These are phyloP conservation scores for Quercus dentata DNA, from an alignment of 306 rosid species.

Conservation along the genomic window DNA sequence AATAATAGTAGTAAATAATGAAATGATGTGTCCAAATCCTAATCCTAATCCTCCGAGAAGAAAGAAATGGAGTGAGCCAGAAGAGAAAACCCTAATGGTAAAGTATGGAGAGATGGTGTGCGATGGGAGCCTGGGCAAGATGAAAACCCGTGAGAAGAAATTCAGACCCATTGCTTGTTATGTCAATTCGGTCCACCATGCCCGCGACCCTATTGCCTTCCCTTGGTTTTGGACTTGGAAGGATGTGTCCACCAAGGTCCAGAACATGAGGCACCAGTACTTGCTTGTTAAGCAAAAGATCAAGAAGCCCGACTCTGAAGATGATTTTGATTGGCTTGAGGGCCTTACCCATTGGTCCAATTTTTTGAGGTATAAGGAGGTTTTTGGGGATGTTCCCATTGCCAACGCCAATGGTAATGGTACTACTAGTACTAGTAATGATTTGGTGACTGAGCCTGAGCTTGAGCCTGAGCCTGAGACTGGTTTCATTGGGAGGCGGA, in stretches of 20 bases:
- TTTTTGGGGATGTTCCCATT: constrained; percentile 77
- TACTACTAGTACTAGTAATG: constrained; percentile 34
- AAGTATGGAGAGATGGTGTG: constrained; percentile 82
- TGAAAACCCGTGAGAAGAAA: constrained; percentile 93
- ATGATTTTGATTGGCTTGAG: constrained; percentile 86
- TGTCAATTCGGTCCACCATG: constrained; percentile 77
- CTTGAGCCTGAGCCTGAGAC: background rate
- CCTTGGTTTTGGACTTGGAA: constrained; percentile 99
- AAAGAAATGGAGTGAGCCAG: constrained; percentile 98
- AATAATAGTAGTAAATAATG: background rate
- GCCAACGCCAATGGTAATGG: constrained; percentile 8
- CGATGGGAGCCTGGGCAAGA: constrained; percentile 76
- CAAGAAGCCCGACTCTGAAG: constrained; percentile 61
- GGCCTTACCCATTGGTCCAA: constrained; percentile 91
- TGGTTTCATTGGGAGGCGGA: constrained; percentile 51
- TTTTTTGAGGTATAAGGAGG: constrained; percentile 89
- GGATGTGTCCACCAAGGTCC: constrained; percentile 95
- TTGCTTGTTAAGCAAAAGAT: constrained; percentile 93
- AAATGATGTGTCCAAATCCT: constrained; percentile 36
- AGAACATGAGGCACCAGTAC: constrained; percentile 98
- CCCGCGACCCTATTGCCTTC: constrained; percentile 59
- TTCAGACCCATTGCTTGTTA: constrained; percentile 83
- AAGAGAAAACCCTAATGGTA: constrained; percentile 88
- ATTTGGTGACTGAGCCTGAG: constrained; percentile 28
- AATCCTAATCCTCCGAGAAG: constrained; percentile 50